phyloP scores from a whole-genome alignment of 169 alveolate genomes.

The Fabrea salina region DNA sequence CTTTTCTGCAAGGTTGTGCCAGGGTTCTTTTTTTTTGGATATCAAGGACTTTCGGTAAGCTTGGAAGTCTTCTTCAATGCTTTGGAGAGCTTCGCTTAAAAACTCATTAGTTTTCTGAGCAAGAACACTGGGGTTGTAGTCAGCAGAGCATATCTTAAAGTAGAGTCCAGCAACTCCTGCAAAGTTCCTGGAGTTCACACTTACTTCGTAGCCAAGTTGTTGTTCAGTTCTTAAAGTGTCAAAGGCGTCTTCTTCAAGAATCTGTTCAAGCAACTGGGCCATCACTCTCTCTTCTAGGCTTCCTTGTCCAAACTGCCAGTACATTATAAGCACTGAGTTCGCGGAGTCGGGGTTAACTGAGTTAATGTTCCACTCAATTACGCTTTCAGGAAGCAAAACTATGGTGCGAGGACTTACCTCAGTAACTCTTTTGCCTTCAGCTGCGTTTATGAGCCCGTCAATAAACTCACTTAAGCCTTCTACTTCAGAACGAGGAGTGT shows the following conservation, averaged over 20 bases:
- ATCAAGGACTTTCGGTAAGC: background rate
- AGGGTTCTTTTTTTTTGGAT: background rate
- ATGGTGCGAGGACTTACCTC: constrained; percentile 17
- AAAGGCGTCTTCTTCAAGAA: background rate
- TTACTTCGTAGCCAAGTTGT: constrained; percentile 8
- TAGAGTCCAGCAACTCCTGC: constrained; percentile 6
- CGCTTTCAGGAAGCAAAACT: background rate
- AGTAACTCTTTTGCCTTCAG: constrained; percentile 10
- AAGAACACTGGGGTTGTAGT: background rate
- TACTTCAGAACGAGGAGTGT: background rate
- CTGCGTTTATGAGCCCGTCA: constrained; percentile 13
- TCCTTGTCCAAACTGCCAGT: constrained; percentile 24
- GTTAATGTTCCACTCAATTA: background rate
- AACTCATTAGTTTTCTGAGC: background rate
- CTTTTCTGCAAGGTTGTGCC: background rate
- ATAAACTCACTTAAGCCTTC: constrained; percentile 11
- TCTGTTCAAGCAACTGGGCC: background rate
- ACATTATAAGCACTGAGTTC: background rate
- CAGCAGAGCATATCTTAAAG: constrained; percentile 1
- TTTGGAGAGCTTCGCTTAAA: background rate
- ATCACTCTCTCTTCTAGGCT: background rate
- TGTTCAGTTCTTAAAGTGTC: constrained; percentile 21
- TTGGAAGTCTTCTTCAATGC: background rate
- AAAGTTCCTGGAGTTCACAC: background rate
- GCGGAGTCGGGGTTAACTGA: background rate